Evolutionary conservation across 306 rosid genomes (phyloP), one percentile per base, ranked within the genome.

Genomic region (Fragaria vesca): DNA sequence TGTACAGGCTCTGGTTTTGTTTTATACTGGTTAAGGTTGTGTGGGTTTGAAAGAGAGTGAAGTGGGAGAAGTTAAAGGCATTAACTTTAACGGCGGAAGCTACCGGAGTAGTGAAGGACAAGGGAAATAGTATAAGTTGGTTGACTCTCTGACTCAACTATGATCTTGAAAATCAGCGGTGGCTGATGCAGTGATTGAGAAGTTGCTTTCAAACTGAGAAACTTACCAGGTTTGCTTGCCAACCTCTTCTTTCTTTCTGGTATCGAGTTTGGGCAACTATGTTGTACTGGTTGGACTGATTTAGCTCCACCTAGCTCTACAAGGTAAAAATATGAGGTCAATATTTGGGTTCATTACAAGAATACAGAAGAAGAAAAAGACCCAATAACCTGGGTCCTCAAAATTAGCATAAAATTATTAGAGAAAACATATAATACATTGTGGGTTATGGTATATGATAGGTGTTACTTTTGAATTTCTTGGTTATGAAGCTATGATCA

Each of bases 101-200:
- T 76, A 72, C 80, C 72, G 76, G 70, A 36, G 42, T 46, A 65
- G 20, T 30, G 45, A 68, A 30, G 55, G 55, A 78, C 70, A 58
- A 77, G 80, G 72, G 83, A 61, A 66, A 65, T 57, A 1, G 63
- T 36, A 79, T 71, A 15, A 65, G 36, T 47, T 47, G 65, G 87
- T 89, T 85, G 96, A 91, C 93, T 78, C 72, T 61, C 71, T 28
- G 82, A 84, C 71, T 62, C 36, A 6, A 36, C 8, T 12, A 4
- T 52, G 8, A 5, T 47, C 74, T 46, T 71, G 61, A 24, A 45
- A 73, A 13, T 73, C 69, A 73, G 78, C 79, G 78, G 75, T 75
- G n/a, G 43, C 32, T 62, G 74, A 47, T 85, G 85, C 85, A 80
- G 78, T 75, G 87, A 90, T 76, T 80, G 87, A 57, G 86, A 71